These are phyloP conservation scores for Backusella australiensis DNA, from an alignment of 192 early-diverging fungal species.

Conservation along the genomic window DNA sequence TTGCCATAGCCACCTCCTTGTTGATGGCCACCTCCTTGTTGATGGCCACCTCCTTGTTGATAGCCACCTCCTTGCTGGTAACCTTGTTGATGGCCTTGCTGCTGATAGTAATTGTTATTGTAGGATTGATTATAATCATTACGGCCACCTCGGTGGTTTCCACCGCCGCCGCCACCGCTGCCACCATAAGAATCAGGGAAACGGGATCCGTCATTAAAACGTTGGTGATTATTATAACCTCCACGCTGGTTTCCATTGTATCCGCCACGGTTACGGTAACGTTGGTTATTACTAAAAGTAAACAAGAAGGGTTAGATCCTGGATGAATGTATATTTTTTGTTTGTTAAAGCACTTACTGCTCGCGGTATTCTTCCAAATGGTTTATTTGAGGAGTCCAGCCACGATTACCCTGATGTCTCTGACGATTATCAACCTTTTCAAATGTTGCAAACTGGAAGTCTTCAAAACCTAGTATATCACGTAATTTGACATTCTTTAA, in stretches of 20 bases:
- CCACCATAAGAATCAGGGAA: constrained; percentile 28
- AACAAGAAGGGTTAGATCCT: background rate
- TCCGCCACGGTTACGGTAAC: constrained; percentile 23
- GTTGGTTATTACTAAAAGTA: constrained; percentile 28
- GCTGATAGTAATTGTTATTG: background rate
- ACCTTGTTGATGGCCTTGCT: background rate
- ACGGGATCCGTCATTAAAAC: constrained; percentile 28
- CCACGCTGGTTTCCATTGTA: constrained; percentile 18
- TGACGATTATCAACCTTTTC: constrained; percentile 40
- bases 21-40: background rate
- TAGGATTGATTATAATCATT: background rate
- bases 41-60: constrained; percentile 35
- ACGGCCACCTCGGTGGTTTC: background rate
- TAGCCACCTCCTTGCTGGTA: background rate
- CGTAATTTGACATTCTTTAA: constrained; percentile 30
- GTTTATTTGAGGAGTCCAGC: constrained; percentile 37
- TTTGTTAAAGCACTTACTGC: constrained; percentile 19
- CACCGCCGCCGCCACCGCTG: background rate
- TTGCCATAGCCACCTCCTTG: constrained; percentile 26
- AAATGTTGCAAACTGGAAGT: constrained; percentile 43
- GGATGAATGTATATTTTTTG: background rate
- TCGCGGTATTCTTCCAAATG: constrained; percentile 33
- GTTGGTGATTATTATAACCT: background rate
- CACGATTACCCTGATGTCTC: constrained; percentile 36
- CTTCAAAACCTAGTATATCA: constrained; percentile 34